phyloP scores from a whole-genome alignment of 2,329 filamentous ascomycete genomes.

The Xylaria sp. region DNA sequence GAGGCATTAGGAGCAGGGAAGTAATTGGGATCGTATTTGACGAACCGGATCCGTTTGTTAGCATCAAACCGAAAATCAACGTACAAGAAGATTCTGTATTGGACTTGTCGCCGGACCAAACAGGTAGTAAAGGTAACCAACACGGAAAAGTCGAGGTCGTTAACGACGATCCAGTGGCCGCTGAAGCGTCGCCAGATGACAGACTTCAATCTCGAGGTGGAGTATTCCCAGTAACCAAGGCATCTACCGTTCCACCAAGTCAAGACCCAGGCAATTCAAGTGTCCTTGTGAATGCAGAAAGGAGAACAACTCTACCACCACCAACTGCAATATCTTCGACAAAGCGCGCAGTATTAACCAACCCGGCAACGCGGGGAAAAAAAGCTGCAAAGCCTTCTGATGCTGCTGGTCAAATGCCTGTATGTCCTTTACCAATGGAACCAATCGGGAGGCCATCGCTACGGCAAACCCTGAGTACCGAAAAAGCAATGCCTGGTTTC shows the following conservation, averaged over 20 bases:
- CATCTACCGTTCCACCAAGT: background rate
- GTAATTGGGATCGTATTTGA: slow-evolving; percentile 31
- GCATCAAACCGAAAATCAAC: background rate
- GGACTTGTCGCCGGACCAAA: background rate
- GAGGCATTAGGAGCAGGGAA: slow-evolving; percentile 30
- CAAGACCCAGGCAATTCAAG: slow-evolving; percentile 6
- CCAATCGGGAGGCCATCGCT: slow-evolving; percentile 1
- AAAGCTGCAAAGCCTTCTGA: slow-evolving; percentile 49
- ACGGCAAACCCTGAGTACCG: slow-evolving; percentile 7
- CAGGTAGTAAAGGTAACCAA: background rate
- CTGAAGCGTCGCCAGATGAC: background rate
- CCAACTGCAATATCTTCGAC: slow-evolving; percentile 1
- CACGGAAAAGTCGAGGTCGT: background rate
- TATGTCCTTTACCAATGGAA: slow-evolving; percentile 30
- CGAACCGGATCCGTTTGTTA: slow-evolving; percentile 10
- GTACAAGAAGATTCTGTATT: background rate
- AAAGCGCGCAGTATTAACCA: slow-evolving; percentile 8
- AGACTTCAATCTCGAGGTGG: background rate
- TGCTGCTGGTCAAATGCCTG: slow-evolving; percentile 45
- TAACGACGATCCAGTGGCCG: background rate
- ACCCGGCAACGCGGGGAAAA: slow-evolving; percentile 43
- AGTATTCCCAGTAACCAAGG: background rate
- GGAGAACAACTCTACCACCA: background rate
- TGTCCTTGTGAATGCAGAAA: background rate
- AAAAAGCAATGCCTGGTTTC: slow-evolving; percentile 38